phyloP scores from a whole-genome alignment of 345 rosid genomes.

The Linum tenue region DNA sequence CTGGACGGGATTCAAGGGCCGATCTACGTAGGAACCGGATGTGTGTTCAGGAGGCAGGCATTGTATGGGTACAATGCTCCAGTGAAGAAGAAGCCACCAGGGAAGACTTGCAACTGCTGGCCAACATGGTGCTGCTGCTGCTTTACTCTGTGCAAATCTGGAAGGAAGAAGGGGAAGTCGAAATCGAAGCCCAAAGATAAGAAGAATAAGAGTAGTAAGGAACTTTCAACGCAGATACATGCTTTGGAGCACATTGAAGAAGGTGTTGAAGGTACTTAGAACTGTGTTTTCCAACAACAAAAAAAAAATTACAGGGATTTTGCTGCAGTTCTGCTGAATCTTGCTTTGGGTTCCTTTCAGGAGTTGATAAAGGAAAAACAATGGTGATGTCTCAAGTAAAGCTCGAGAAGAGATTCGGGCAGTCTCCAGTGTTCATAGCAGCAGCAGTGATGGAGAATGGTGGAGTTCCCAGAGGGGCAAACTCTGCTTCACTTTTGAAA shows the following conservation, averaged over 20 bases:
- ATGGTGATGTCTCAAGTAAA: slow-evolving; percentile 34
- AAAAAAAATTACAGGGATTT: not conserved
- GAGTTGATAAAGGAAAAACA: slow-evolving; percentile 37
- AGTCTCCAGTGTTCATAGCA: slow-evolving; percentile 41
- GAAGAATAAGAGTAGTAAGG: slow-evolving; percentile 37
- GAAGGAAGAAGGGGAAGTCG: slow-evolving; percentile 40
- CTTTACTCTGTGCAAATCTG: slow-evolving; percentile 24
- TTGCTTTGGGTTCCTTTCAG: slow-evolving; percentile 21
- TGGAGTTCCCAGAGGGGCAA: slow-evolving; percentile 40
- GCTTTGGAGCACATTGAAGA: slow-evolving; percentile 70
- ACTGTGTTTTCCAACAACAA: no score
- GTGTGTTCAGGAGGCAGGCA: slow-evolving; percentile 85
- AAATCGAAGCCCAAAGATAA: slow-evolving; percentile 40
- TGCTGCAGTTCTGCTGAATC: not conserved
- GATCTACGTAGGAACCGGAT: slow-evolving; percentile 88
- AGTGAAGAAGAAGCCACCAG: slow-evolving; percentile 51
- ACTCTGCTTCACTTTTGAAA: slow-evolving; percentile 46
- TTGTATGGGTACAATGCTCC: slow-evolving; percentile 86
- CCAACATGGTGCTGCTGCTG: slow-evolving; percentile 55
- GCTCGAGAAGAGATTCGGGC: slow-evolving; percentile 57
- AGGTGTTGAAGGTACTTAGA: slow-evolving; percentile 42
- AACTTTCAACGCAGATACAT: slow-evolving; percentile 54
- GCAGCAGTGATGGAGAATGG: slow-evolving; percentile 46
- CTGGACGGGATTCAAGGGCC: slow-evolving; percentile 93
- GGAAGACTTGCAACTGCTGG: slow-evolving; percentile 75